These are phyloP conservation scores for Didymella pinodella DNA, from an alignment of 2,329 filamentous ascomycete species.

Conservation along the genomic window DNA sequence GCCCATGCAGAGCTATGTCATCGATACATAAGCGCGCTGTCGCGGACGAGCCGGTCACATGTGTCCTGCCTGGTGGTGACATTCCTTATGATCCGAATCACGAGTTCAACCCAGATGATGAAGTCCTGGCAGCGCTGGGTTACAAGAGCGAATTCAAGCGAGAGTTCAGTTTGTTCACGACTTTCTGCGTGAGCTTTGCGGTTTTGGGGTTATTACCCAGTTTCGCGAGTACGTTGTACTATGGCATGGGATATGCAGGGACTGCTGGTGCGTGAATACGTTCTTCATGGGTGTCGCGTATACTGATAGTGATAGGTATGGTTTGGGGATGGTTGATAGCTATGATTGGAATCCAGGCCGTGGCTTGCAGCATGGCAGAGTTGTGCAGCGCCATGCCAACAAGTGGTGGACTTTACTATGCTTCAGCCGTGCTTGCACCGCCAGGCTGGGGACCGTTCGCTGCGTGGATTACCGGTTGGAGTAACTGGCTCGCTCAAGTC, in stretches of 20 bases:
- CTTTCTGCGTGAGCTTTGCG: constrained; percentile 77
- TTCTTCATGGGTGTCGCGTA: background rate
- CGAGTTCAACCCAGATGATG: constrained; percentile 64
- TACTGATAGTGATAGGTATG: constrained; percentile 61
- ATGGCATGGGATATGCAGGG: constrained; percentile 66
- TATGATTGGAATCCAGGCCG: constrained; percentile 74
- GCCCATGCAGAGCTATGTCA: constrained; percentile 17
- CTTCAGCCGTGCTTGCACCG: constrained; percentile 73
- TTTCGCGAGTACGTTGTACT: constrained; percentile 75
- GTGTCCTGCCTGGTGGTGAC: constrained; percentile 59
- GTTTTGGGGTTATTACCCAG: constrained; percentile 75
- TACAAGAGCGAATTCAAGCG: constrained; percentile 72
- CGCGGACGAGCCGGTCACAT: constrained; percentile 61
- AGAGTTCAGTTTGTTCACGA: constrained; percentile 77
- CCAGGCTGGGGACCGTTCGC: constrained; percentile 71
- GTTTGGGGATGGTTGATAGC: constrained; percentile 79
- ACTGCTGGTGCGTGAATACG: constrained; percentile 47
- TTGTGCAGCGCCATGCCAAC: constrained; percentile 78
- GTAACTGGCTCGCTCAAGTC: constrained; percentile 73
- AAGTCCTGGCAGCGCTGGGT: constrained; percentile 67
- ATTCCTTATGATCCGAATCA: constrained; percentile 56
- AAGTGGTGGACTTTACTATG: constrained; percentile 76
- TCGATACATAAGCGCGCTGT: constrained; percentile 38
- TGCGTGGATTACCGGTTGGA: constrained; percentile 74
- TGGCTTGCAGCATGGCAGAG: constrained; percentile 72